Evolutionary conservation across 148 eudicot species (phyloP), one percentile per base, ranked within the genome.

Genomic region (Salicornia ramosissima): DNA sequence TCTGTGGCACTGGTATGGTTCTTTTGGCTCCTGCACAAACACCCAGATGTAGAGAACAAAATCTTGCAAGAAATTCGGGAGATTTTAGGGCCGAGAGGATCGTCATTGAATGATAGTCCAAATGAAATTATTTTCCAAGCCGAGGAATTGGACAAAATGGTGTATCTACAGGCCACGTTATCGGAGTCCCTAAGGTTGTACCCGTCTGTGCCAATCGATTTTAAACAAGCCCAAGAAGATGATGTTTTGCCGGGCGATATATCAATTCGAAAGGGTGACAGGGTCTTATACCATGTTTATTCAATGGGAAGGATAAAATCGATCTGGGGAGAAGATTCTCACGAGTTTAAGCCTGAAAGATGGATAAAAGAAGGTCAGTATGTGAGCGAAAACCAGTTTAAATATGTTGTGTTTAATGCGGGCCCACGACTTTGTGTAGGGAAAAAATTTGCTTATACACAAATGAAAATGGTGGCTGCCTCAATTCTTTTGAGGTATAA

Each of bases 1-100:
- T 85, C 89, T 0, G 85, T 83, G 36, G 89, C 76, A 26, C 39
- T 85, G 40, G 80, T 81, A 0, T 83, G 89, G 89, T 85, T 85
- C 64, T 85, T 85, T 45, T 85, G 89, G 89, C 75, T 85, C 5
- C 4, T 85, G 15, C 63, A 72, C 8, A 65, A 77, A 34, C 36
- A 85, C 75, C 86, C 89, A 0, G 10, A 58, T 2, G 83, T 81
- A 0, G 89, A 85, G 68, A 19, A 0, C 3, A 78, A 72, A 46
- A 83, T 85, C 54, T 36, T 83, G 7, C 24, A 66, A 1, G 86
- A 83, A 72, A 77, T 83, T 19, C 24, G 49, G 3, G 77, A 34
- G 42, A 74, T 83, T 68, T 16, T 80, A 24, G 26, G 34, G 14
- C 68, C 19, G 24, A 71, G 85, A 28, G 31, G 47, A 4, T 1